Base-by-base conservation (phyloP, 2,329 filamentous ascomycete genomes). In the Furcasterigmium sp. region DNA sequence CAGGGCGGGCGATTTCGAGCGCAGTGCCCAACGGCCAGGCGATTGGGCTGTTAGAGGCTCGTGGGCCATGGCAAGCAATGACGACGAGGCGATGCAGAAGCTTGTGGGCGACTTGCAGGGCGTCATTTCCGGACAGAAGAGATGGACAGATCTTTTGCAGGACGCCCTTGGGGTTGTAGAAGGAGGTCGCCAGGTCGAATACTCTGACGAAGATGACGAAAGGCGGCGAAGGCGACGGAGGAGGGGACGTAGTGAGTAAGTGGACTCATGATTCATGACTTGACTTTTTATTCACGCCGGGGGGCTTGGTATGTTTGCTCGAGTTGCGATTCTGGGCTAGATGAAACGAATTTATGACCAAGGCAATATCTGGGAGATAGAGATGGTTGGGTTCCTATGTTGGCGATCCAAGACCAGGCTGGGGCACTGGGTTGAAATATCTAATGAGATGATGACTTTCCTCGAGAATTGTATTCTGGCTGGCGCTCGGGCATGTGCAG, bases 21-120 rank as follows among this genome's bases (percentile, higher is more conserved):
- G 67, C 41, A 53, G 57, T 37, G 52, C 60, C 7, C 59, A 38
- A 50, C 43, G 48, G n/a, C 46, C 47, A 2, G 61, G 59, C 3
- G 65, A 63, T 8, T 62, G 57, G 55, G 53, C 67, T 11, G 53
- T 70, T 14, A 56, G 51, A 0, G 71, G 72, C 0, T 58, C 62
- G 13, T 76, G 72, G 72, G 63, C 65, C 19, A 58, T 75, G 0
- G 62, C 57, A 3, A 69, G 70, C 6, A 70, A 69, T 0, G 68
- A 76, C 19, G 51, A 52, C 1, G 63, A 65, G 39, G 55, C 59
- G 20, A 64, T 73, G 4, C 68, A 73, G 25, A 53, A 54, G 18
- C 55, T 68, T 8, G 59, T 66, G 51, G 14, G 57, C 64, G 14
- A 60, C 53, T 40, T 70, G 20, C 63, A 65, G 30, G 53, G 51